Evolutionary conservation across 2,329 filamentous ascomycete genomes (phyloP), one percentile per base, ranked within the genome.

Genomic region (Fusarium multiceps): DNA sequence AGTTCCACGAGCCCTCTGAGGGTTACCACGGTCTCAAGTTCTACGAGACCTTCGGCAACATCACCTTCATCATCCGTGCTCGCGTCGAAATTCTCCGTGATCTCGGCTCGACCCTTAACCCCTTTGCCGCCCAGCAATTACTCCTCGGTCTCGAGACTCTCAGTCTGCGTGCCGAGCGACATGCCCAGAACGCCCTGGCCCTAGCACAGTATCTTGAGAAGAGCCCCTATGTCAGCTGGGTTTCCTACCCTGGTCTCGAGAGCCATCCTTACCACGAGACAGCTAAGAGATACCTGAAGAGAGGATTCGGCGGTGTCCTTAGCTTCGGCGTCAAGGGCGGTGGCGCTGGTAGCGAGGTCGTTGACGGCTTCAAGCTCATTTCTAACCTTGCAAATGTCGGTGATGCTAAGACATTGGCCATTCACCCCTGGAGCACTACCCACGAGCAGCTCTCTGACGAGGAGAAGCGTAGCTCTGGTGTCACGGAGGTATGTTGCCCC

Each of bases 301-400:
- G 91, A 66, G 95, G 95, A 10, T 96, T 91, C 75, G 95, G 95
- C 51, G 94, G 96, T 75, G 94, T 99, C 20, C 81, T 99, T 68
- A 97, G 92, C 74, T 96, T 99, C 74, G 96, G 96, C 55, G 92
- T 98, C 66, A 97, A 97, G 84, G 94, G 95, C 4, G 94, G 93
- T 64, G 93, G 88, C 66, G 85, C 83, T n/a, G 95, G 96, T 66
- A 92, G 89, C 79, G 90, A 94, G 81, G 89, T 98, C 32, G 96
- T 98, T 55, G 96, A 99, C 81, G 90, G 90, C 73, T 97, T 99
- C 85, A 96, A 97, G 87, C 83, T 99, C 73, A 93, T 98, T 75
- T 97, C 93, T 20, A 98, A 98, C 82, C 84, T 98, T 73, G 96
- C 96, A 61, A 99, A 99, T 78, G 94, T 98, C 28, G 95, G 95